Base-by-base conservation (phyloP, 441 rosid genomes). In the Pelargonium fulgidum region DNA sequence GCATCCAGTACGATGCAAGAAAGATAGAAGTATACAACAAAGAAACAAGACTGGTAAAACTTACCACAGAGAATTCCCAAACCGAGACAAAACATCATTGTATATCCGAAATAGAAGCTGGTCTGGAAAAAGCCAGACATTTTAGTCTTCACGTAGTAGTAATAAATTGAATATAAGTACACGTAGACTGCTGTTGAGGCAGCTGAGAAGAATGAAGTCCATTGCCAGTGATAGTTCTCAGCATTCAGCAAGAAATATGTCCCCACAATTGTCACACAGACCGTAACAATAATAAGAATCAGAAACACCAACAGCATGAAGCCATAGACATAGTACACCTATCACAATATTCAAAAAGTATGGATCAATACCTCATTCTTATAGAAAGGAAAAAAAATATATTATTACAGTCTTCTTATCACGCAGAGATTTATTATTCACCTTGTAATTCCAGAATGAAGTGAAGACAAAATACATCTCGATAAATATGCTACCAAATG, bases 401-500 rank as follows among this genome's bases (percentile, higher is more conserved):
- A 3, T 5, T 29, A 29, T 5, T 29, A 29, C 36, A 2, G 0
- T 29, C 36, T 29, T 29, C 36, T 29, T 29, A 29, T 29, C 5
- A 29, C 36, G 3, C 36, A 29, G 4, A 29, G 36, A 29, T 3
- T 29, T 29, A 3, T 29, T 29, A 29, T 29, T 33, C 39, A 33
- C 98, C 97, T 93, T 93, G 97, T 93, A 93, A 72, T 93, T 93
- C 98, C 98, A 93, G 81, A 93, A 93, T 67, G 98, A 93, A 14
- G 98, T 93, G 87, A 93, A 93, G 79, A 93, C 97, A 73, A 93
- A 93, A 74, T 93, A 93, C 97, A 93, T 93, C 83, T 93, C 98
- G 52, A 93, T 93, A 81, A 93, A 93, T 76, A 93, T 93, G 86
- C 98, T 93, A 72, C 98, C 98, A 72, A 93, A 93, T 56, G 98